phyloP scores from a whole-genome alignment of 305 asterid species.

The Nicotiana rustica region DNA sequence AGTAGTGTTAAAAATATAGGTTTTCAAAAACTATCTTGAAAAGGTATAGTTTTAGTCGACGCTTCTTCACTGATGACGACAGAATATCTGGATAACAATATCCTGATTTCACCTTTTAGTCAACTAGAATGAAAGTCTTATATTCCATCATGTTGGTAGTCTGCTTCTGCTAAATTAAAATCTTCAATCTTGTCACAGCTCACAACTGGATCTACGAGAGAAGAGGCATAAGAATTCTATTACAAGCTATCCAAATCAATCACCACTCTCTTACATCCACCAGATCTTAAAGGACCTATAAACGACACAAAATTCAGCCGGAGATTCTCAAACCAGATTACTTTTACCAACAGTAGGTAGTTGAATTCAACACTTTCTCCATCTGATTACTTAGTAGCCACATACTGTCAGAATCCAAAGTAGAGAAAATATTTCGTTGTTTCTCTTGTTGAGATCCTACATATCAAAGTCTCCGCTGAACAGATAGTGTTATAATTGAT shows the following conservation, averaged over 20 bases:
- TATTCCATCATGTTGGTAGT: neutral
- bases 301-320: neutral
- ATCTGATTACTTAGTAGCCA: neutral
- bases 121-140: constrained; percentile 13
- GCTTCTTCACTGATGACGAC: constrained; percentile 17
- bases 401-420: neutral
- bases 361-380: neutral
- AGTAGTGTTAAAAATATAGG: neutral
- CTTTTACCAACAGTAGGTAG: neutral
- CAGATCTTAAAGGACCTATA: constrained; percentile 10
- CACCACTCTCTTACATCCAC: neutral
- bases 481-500: neutral
- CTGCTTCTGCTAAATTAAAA: neutral
- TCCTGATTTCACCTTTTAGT: constrained; percentile 19
- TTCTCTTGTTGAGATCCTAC: constrained; percentile 4
- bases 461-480: neutral
- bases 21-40: neutral
- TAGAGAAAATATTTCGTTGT: neutral
- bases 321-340: neutral
- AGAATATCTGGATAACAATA: neutral
- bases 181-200: neutral
- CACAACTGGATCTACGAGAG: neutral
- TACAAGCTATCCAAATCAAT: constrained; percentile 23
- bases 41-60: neutral
- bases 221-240: neutral